Evolutionary conservation across 1,284 basidiomycete genomes (phyloP).

Genomic region (Tranzscheliella williamsii): DNA sequence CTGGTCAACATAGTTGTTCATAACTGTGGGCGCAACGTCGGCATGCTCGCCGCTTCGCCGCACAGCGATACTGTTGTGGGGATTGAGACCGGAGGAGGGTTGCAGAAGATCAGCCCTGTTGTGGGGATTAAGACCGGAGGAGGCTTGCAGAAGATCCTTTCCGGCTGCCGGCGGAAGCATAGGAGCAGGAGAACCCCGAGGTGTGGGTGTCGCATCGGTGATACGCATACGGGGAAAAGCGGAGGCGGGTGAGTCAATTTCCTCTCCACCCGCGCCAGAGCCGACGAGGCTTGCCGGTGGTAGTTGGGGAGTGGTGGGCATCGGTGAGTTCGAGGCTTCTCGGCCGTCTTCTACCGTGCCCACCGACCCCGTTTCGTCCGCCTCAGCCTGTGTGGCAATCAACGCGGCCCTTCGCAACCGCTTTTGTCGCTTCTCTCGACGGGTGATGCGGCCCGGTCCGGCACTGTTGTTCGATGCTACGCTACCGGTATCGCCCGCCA

Average conservation of each 20-base stretch:
- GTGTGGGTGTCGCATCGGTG: constrained; percentile 47
- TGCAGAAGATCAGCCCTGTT: not conserved
- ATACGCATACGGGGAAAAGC: constrained; percentile 50
- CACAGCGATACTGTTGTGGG: no score
- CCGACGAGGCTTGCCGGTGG: constrained; percentile 10
- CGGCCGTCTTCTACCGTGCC: constrained; percentile 2
- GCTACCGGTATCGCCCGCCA: constrained; percentile 21
- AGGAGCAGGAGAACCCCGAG: constrained; percentile 46
- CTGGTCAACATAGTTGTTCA: not conserved
- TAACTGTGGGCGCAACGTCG: not conserved
- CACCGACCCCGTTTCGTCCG: constrained; percentile 4
- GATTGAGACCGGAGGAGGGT: not conserved
- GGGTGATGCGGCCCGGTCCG: constrained; percentile 42
- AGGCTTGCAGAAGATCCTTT: constrained; percentile 25
- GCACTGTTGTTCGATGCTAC: constrained; percentile 31
- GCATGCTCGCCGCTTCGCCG: no score
- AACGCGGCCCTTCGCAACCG: constrained; percentile 39
- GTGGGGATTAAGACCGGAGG: constrained; percentile 8
- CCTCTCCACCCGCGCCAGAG: no score
- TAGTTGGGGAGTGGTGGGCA: constrained; percentile 22
- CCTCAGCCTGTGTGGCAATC: constrained; percentile 12
- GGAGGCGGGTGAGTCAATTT: constrained; percentile 41
- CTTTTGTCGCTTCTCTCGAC: constrained; percentile 47
- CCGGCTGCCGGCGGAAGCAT: constrained; percentile 7
- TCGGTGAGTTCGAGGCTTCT: constrained; percentile 17